phyloP scores from a whole-genome alignment of 495 filamentous ascomycete genomes.

The Neurospora intermedia region DNA sequence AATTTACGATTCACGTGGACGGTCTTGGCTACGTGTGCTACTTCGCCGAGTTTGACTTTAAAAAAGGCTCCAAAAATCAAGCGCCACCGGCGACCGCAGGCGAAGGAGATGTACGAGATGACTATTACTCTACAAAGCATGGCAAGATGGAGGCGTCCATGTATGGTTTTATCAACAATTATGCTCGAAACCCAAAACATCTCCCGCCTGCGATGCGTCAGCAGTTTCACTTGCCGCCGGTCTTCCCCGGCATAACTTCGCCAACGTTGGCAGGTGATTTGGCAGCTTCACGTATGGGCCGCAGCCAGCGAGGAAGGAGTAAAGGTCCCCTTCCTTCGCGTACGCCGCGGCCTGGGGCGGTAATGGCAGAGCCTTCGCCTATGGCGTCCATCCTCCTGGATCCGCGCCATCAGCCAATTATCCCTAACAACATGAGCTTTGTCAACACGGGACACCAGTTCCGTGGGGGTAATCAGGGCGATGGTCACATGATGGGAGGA shows the following conservation, averaged over 20 bases:
- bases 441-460: constrained; percentile 28
- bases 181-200: constrained; percentile 54
- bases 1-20: constrained; percentile 95
- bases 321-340: constrained; percentile 11
- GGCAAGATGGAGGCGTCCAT: constrained; percentile 96
- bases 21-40: constrained; percentile 92
- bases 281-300: constrained; percentile 39
- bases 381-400: constrained; percentile 72
- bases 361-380: constrained; percentile 36
- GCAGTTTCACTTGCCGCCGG: constrained; percentile 70
- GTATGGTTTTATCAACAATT: constrained; percentile 86
- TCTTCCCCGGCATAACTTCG: constrained; percentile 60
- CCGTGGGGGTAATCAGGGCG: constrained; percentile 30
- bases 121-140: constrained; percentile 91
- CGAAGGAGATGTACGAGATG: constrained; percentile 59
- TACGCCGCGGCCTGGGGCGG: constrained; percentile 24
- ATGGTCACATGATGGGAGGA: constrained; percentile 38
- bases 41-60: constrained; percentile 97
- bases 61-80: constrained; percentile 58
- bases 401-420: constrained; percentile 65
- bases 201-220: constrained; percentile 39
- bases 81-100: constrained; percentile 16
- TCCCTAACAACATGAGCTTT: constrained; percentile 25
- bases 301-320: constrained; percentile 28
- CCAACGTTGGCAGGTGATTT: constrained; percentile 47